A percentile compares a stretch with the other conserved stretches of the same genome.
phyloP scores from a whole-genome alignment of 257 asterid genomes.

The Jacaranda copaia region DNA sequence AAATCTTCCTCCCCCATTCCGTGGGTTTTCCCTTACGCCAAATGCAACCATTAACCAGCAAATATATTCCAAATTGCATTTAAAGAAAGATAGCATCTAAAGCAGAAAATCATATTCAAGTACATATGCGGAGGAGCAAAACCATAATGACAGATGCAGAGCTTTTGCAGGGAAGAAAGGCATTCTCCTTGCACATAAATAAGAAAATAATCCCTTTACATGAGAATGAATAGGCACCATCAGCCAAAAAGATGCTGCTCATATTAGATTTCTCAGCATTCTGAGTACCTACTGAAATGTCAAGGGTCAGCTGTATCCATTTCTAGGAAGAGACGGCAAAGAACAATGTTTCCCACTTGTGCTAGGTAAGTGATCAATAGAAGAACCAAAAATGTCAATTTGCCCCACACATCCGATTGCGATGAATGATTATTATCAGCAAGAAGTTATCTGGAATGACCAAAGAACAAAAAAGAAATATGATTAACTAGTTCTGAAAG shows the following conservation, averaged over 20 bases:
- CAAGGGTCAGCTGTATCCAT: constrained; percentile 26
- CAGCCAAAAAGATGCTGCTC: constrained; percentile 38
- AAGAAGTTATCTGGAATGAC: constrained; percentile 4
- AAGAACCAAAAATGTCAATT: not conserved
- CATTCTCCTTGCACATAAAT: constrained; percentile 3
- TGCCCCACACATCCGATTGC: not conserved
- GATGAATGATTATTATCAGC: not conserved
- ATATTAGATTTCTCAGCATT: not conserved
- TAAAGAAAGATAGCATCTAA: not conserved
- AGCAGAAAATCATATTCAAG: constrained; percentile 13
- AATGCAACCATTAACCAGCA: no score
- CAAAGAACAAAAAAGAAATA: not conserved
- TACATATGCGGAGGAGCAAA: not conserved
- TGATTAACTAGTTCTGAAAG: not conserved
- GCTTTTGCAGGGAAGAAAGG: not conserved
- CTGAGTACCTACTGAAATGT: constrained; percentile 3
- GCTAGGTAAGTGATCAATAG: not conserved
- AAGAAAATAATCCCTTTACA: constrained; percentile 32
- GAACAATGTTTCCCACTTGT: not conserved
- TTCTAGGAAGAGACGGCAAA: constrained; percentile 3
- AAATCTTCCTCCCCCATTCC: no score
- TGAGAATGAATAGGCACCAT: constrained; percentile 23
- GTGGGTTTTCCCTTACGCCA: no score
- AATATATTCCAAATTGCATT: not conserved
- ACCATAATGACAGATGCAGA: no score